Conservation (phyloP, 805 yeast species). For the Nakazawaea ambrosiae region DNA sequence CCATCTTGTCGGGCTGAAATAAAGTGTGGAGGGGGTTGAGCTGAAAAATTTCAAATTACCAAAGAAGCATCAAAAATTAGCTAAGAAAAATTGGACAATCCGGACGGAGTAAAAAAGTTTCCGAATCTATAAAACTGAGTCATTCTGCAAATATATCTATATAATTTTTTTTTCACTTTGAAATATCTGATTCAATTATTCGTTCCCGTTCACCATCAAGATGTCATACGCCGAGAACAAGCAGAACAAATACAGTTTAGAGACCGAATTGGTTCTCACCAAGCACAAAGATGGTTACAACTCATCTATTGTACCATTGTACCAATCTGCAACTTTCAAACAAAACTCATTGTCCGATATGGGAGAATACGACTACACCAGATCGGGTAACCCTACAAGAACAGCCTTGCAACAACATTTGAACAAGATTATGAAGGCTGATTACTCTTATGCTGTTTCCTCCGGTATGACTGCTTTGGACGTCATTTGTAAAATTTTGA, state of each 20-base stretch:
- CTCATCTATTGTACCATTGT: slow-evolving; percentile 81
- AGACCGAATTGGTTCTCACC: slow-evolving; percentile 63
- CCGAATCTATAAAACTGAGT: too few species aligned
- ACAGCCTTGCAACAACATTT: slow-evolving; percentile 71
- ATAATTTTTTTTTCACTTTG: too few species aligned
- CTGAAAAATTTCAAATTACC: too few species aligned
- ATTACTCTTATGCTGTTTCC: slow-evolving; percentile 71
- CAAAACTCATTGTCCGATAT: slow-evolving; percentile 63
- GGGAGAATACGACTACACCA: slow-evolving; percentile 81
- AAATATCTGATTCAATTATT: too few species aligned
- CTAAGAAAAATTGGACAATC: too few species aligned
- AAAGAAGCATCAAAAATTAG: too few species aligned
- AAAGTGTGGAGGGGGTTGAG: too few species aligned
- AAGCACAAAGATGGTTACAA: slow-evolving; percentile 63
- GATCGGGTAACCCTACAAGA: slow-evolving; percentile 94
- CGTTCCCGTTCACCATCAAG: neutral
- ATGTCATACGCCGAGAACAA: neutral
- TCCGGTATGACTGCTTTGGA: slow-evolving; percentile 94
- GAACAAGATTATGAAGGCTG: slow-evolving; percentile 73
- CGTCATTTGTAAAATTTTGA: slow-evolving; percentile 66
- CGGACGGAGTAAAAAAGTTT: too few species aligned
- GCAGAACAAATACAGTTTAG: slow-evolving; percentile 35
- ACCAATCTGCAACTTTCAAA: slow-evolving; percentile 93
- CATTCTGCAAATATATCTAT: neutral
- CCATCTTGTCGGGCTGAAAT: too few species aligned